Base-by-base conservation (phyloP, 257 asterid genomes). In the Ocimum tenuiflorum region DNA sequence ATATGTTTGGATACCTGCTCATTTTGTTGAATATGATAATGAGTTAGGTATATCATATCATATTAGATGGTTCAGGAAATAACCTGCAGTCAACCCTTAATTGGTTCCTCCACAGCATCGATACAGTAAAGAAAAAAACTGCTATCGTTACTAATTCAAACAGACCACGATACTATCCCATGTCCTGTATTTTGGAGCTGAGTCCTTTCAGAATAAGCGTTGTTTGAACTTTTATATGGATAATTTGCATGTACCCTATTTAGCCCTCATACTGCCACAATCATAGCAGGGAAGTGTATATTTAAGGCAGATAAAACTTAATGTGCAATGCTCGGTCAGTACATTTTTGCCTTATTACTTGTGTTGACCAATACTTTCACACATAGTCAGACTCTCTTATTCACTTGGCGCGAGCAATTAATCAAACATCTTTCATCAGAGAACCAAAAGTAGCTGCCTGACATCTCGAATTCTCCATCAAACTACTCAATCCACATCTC, bases 1-100 rank as follows among this genome's bases (percentile, higher is more conserved):
- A 53, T 79, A 24, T 1, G 99, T 94, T 76, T 94, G 95, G 77
- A 94, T 72, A 73, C 99, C 99, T 90, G 89, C 67, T 23, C 53
- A 42, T 31, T 47, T 49, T 12, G 17, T 62, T 4, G 43, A 62
- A 62, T 8, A 14, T 42, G 43, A 9, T 24, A 24, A 11, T 14
- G 45, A 62, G 60, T 48, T 9, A 49, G 23, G 11, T 18, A 64
- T 64, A 64, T 64, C 39, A 35, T 64, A 35, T 18, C 39, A 35
- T 64, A 35, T 18, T 4, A 7, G 39, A 22, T 39, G 23, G 53
- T 22, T 14, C 6, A 11, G 4, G 2, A 35, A 13, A 36, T 9
- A 20, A 9, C 50, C 20, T 8, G 10, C 0, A 18, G 42, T 31
- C 7, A 31, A 12, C 14, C 18, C 42, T 48, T 6, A n/a, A 39